Conservation (phyloP, 257 asterid genomes). For the Plantago major region DNA sequence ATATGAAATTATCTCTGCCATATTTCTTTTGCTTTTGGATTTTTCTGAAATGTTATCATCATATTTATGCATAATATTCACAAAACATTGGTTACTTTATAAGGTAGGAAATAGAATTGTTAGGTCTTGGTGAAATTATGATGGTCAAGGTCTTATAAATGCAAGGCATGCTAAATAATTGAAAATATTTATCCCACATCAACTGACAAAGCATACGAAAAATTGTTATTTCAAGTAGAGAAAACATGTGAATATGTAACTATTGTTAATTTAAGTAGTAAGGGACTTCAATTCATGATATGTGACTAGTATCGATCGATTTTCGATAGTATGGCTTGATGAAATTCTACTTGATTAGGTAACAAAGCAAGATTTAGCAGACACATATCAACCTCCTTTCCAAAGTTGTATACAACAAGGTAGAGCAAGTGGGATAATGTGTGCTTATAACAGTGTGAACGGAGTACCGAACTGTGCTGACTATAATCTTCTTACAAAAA, state of each 20-base stretch:
- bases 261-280: no score
- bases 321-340: neutral
- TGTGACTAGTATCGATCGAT: neutral
- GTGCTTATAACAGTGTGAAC: constrained; percentile 84
- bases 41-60: neutral
- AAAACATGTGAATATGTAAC: no score
- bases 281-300: no score
- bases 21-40: neutral
- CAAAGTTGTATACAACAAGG: constrained; percentile 61
- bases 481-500: constrained; percentile 54
- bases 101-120: neutral
- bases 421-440: constrained; percentile 90
- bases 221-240: no score
- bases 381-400: constrained; percentile 91
- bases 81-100: neutral
- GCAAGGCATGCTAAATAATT: no score
- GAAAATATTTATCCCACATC: no score
- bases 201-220: no score
- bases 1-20: neutral
- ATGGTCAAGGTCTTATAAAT: no score
- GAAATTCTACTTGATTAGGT: constrained; percentile 35
- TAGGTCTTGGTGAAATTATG: neutral
- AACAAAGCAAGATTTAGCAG: constrained; percentile 77
- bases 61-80: no score
- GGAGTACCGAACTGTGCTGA: constrained; percentile 86